Base-by-base conservation (phyloP, 176 grass and related monocot genomes). In the Urochloa ruziziensis region DNA sequence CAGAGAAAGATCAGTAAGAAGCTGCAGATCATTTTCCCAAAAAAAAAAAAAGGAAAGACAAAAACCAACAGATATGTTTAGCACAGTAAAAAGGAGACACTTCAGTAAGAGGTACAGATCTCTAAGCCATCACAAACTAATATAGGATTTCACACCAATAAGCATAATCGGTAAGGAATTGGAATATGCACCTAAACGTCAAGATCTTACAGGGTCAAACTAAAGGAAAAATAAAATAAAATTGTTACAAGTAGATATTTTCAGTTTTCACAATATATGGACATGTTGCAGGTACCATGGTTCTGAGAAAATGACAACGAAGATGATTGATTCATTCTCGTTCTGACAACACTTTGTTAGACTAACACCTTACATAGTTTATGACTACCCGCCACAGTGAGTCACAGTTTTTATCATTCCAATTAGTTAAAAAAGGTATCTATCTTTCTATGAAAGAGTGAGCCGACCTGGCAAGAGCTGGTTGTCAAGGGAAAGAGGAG, bases 1-100 rank as follows among this genome's bases (percentile, higher is more conserved):
- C 30, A 85, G 6, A 90, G 58, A 33, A 61, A 71, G 65, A 74
- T 46, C 66, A 5, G 49, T 78, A 66, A 90, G 83, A 73, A 86
- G 54, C 47, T 48, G 58, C 47, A 73, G 6, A 35, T 18, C 15
- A 23, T 35, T 62, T 80, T n/a, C 30, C 4, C 19, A 0, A 58
- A 25, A 58, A 10, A 8, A 49, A 2, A 17, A 18, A 69, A 52
- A 80, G n/a, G 15, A 9, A 72, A 29, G 46, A 58, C 33, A 17
- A 56, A 16, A n/a, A 17, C n/a, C 82, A 65, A 61, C 5, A 32
- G 4, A 44, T 52, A 83, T 42, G 24, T 42, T 27, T 36, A 64
- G 29, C 71, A 62, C 23, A 58, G 21, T 59, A 49, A 85, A 61
- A 61, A 74, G 18, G 17, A 84, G 60, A 58, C 71, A 83, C 28